phyloP scores from a whole-genome alignment of 257 asterid species.

The Jacaranda copaia region DNA sequence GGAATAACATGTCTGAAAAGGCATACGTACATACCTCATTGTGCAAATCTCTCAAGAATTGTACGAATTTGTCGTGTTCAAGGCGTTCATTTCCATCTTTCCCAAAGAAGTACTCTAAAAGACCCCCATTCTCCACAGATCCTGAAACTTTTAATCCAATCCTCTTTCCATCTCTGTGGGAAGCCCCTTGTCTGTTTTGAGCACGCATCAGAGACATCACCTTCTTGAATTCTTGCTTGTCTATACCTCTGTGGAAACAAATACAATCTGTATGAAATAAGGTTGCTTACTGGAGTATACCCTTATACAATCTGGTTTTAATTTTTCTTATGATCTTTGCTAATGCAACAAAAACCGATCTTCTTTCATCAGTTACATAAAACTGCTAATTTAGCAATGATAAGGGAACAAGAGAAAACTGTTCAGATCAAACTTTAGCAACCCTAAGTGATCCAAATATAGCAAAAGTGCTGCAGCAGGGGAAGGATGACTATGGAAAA shows the following conservation, averaged over 20 bases:
- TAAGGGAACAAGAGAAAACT: too few species aligned
- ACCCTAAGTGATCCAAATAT: too few species aligned
- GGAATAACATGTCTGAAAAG: too few species aligned
- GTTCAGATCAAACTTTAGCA: too few species aligned
- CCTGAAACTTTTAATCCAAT: constrained; percentile 69
- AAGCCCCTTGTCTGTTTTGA: constrained; percentile 78
- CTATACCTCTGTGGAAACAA: constrained; percentile 65
- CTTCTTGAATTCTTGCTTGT: constrained; percentile 81
- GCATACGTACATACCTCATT: constrained; percentile 58
- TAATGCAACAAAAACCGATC: too few species aligned
- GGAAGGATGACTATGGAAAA: neutral
- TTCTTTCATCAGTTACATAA: too few species aligned
- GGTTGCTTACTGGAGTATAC: neutral
- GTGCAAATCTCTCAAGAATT: constrained; percentile 82
- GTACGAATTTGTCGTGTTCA: constrained; percentile 69
- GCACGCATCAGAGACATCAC: constrained; percentile 92
- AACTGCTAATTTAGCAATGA: too few species aligned
- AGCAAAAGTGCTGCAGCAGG: too few species aligned
- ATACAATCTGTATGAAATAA: constrained; percentile 10
- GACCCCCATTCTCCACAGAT: constrained; percentile 83
- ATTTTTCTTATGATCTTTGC: too few species aligned
- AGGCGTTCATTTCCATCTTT: constrained; percentile 70
- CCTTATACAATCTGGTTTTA: too few species aligned
- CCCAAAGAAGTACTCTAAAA: constrained; percentile 82
- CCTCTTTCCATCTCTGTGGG: constrained; percentile 82